Base-by-base conservation (phyloP, 225 moss, liverwort and hornwort genomes). In the Pleurozium schreberi region DNA sequence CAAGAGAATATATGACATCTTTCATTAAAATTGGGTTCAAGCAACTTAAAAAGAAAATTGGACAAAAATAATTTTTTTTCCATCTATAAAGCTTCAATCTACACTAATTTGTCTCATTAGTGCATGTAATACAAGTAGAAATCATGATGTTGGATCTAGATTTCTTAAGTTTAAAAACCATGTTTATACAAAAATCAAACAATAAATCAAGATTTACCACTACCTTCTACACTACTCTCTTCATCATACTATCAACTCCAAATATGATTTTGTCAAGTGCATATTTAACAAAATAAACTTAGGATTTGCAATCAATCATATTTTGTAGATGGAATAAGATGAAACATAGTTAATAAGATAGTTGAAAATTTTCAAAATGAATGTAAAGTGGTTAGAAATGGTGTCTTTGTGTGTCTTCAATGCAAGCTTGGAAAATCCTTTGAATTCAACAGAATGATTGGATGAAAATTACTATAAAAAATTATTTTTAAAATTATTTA, bases 281-380 rank as follows among this genome's bases (percentile, higher is more conserved):
- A 45, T 27, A 43, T 73, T 47, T 28, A 47, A 30, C 6, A 47
- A 69, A 45, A 10, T 15, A 74, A 45, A 28, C 6, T 3, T 11
- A 43, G 2, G 18, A 47, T 0, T 47, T 74, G 11, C 0, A 0
- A 47, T 74, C 4, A 18, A 47, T 47, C 1, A 47, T 47, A 23
- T 45, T 30, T 47, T 43, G 3, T 10, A 0, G 17, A 4, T 27
- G 10, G 17, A 43, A 73, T 73, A 0, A 27, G 0, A 71, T 71
- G 5, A 71, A 71, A 71, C 1, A 9, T 45, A 18, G 7, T 74
- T 18, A 47, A 74, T n/a, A n/a, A n/a, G n/a, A 11, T 31, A 18
- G 17, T 43, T 6, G 9, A 17, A 71, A 45, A 43, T 6, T 30
- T 16, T 18, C 30, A 73, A 47, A 43, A 73, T 45, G 30, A 14